Conservation (phyloP, 305 asterid genomes). For the Plantago coronopus region DNA sequence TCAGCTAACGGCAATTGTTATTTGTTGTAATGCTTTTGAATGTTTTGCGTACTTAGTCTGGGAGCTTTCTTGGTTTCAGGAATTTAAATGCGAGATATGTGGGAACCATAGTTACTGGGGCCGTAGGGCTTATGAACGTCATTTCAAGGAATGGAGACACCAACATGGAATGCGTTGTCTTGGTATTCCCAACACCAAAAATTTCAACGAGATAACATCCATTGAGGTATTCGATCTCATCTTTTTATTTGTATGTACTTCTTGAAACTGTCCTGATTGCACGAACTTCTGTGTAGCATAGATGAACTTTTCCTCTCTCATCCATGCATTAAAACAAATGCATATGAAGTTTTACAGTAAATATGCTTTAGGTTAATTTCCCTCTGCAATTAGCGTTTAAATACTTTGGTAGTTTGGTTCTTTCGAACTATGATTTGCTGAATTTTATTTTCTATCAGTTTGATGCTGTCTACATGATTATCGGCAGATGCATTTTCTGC, state of each 20-base stretch:
- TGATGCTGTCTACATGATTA: too few relatives aligned
- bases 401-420: background rate
- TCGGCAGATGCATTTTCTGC: background rate
- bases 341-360: too few relatives aligned
- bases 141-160: constrained; percentile 94
- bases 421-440: background rate
- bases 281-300: background rate
- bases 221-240: constrained; percentile 53
- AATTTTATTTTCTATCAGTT: background rate
- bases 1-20: background rate
- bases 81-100: constrained; percentile 96
- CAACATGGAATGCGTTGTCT: constrained; percentile 12
- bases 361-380: too few relatives aligned
- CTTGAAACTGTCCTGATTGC: background rate
- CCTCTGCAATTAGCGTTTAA: too few relatives aligned
- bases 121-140: constrained; percentile 98
- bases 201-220: constrained; percentile 58
- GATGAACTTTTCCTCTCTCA: background rate
- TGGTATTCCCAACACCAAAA: constrained; percentile 16
- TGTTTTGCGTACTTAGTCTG: constrained; percentile 13
- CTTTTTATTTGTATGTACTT: background rate
- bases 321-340: background rate
- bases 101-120: constrained; percentile 99
- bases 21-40: background rate
- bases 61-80: constrained; percentile 47